Evolutionary conservation across 129 eudicot species (phyloP), one percentile per base, ranked within the genome.

Genomic region (Tagetes patula): DNA sequence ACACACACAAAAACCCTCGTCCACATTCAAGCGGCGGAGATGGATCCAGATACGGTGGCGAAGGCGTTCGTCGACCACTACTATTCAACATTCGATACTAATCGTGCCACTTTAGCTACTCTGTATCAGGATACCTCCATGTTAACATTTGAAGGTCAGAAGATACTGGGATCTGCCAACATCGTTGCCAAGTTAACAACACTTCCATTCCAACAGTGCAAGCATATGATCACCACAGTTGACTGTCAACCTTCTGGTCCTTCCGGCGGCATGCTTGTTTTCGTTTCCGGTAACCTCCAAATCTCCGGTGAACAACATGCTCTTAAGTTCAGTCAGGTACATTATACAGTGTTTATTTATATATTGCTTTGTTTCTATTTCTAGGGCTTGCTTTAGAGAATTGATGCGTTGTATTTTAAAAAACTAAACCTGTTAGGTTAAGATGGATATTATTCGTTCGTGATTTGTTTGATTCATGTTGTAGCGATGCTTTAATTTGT

Each of bases 231-330:
- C 81, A 81, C 84, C 46, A 84, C 91, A 47, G 88, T 84, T 31
- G 91, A 87, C 58, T 87, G 79, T 72, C 91, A 87, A 86, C 91
- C 86, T 0, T 87, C 91, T 33, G 91, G 88, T 46, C 80, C 86
- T 38, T 84, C 85, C 50, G 85, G 87, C 31, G 87, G 87, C 49
- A 71, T 86, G 80, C 87, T 86, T 14, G 91, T 86, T 43, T 83
- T 86, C 33, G 91, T 86, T 37, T 77, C 84, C 53, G 88, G 91
- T 14, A 78, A 84, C 76, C 91, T 87, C 49, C 91, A 87, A 46
- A 81, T 87, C 77, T 67, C 79, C 67, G 88, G 91, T 53, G 91
- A 87, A 76, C 86, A 84, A 40, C 91, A 87, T 54, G 84, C 91
- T 27, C 88, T 87, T 61, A 87, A 84, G 85, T 87, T 87, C 74